These are phyloP conservation scores for Paragyromitra xinjiangensis DNA, from an alignment of 495 filamentous ascomycete species.

Conservation along the genomic window DNA sequence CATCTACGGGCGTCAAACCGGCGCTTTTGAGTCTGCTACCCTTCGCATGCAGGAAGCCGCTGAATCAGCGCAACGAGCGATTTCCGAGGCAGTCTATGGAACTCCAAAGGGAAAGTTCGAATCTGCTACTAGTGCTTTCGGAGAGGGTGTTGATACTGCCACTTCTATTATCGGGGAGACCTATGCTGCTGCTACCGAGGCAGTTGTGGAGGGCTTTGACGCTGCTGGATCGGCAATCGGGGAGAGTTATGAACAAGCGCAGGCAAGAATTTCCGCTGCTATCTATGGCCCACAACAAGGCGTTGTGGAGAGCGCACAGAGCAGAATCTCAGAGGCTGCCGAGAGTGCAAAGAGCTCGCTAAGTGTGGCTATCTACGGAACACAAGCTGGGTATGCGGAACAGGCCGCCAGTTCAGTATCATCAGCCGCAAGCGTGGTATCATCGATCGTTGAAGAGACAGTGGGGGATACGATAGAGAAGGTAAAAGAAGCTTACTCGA, in stretches of 20 bases:
- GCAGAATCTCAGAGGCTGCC: conserved; percentile 27
- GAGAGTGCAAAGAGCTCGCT: conserved; percentile 64
- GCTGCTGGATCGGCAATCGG: conserved; percentile 55
- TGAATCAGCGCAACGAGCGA: conserved; percentile 56
- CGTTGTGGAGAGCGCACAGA: conserved; percentile 61
- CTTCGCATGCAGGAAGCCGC: conserved; percentile 60
- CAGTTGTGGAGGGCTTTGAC: conserved; percentile 39
- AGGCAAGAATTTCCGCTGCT: conserved; percentile 54
- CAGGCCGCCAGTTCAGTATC: conserved; percentile 59
- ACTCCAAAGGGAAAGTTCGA: conserved; percentile 52
- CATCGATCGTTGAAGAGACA: conserved; percentile 64
- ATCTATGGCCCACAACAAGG: conserved; percentile 62
- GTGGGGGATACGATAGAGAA: conserved; percentile 59
- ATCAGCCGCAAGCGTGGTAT: conserved; percentile 59
- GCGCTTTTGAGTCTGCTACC: conserved; percentile 59
- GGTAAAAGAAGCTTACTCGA: conserved; percentile 61
- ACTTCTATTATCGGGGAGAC: conserved; percentile 38
- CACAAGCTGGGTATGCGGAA: conserved; percentile 60
- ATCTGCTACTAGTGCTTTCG: conserved; percentile 41
- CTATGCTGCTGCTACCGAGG: conserved; percentile 50
- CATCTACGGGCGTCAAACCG: conserved; percentile 65
- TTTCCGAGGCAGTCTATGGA: conserved; percentile 61
- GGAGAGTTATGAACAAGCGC: conserved; percentile 56
- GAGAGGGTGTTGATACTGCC: conserved; percentile 48
- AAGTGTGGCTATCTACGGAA: conserved; percentile 64